Conservation (phyloP, 768 basidiomycete species). For the Kwoniella heveanensis region DNA sequence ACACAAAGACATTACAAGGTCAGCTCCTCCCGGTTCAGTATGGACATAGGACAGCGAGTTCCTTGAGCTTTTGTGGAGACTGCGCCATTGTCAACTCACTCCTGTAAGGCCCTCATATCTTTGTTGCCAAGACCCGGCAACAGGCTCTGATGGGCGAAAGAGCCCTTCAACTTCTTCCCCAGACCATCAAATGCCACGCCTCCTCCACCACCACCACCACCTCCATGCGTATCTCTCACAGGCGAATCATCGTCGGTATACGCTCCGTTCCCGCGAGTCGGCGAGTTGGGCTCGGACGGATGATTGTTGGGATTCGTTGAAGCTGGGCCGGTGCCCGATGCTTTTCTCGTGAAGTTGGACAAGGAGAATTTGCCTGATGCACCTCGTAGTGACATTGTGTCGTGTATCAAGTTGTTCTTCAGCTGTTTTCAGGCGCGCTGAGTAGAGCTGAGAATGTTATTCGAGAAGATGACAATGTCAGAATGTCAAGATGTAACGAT, state of each 20-base stretch:
- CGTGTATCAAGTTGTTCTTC: neutral
- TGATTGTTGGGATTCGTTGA: neutral
- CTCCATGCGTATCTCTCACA: conserved; percentile 14
- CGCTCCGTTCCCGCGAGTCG: conserved; percentile 13
- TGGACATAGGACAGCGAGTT: conserved; percentile 1
- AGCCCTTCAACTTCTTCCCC: conserved; percentile 62
- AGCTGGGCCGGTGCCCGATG: conserved; percentile 6
- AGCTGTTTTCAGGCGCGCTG: neutral
- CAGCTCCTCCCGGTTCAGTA: no score
- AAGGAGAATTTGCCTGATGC: conserved; percentile 46
- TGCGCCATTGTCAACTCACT: conserved; percentile 54
- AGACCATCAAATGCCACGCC: conserved; percentile 27
- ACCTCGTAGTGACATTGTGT: conserved; percentile 29
- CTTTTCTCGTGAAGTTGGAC: conserved; percentile 33
- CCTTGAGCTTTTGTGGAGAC: neutral
- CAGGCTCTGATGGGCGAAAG: conserved; percentile 76
- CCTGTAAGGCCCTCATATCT: conserved; percentile 79
- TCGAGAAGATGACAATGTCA: no score
- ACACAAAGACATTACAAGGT: no score
- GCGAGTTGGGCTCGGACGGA: conserved; percentile 16
- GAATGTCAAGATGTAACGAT: no score
- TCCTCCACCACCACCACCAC: conserved; percentile 4
- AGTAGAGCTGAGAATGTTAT: no score
- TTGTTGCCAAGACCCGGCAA: conserved; percentile 72
- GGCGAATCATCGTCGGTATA: conserved; percentile 23